A percentile compares a stretch with the other conserved stretches of the same genome.
Conservation (phyloP, 345 rosid species). For the Gossypium turneri region DNA sequence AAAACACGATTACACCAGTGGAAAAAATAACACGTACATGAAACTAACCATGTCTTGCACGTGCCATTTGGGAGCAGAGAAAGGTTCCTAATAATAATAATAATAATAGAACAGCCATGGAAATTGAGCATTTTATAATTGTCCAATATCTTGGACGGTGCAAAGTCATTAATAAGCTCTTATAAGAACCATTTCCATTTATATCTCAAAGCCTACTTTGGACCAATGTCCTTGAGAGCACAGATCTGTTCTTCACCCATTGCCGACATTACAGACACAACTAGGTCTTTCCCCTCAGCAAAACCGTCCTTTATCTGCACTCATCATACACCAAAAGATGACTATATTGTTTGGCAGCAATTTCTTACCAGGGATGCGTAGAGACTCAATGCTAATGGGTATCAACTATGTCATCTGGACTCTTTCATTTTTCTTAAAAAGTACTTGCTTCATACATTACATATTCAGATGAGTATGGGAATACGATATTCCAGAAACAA, state of each 20-base stretch:
- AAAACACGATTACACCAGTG: background rate
- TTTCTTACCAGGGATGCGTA: background rate
- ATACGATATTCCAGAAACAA: background rate
- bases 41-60: background rate
- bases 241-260: conserved; percentile 58
- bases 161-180: conserved; percentile 6
- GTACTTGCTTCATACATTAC: background rate
- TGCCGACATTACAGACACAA: conserved; percentile 45
- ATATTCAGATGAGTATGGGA: background rate
- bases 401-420: background rate
- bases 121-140: background rate
- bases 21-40: background rate
- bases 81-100: background rate
- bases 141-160: background rate
- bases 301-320: conserved; percentile 43
- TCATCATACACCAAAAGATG: background rate
- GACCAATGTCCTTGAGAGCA: conserved; percentile 50
- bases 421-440: background rate
- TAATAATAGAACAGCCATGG: background rate
- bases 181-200: background rate
- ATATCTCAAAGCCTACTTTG: conserved; percentile 21
- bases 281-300: conserved; percentile 47
- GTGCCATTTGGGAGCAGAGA: background rate
- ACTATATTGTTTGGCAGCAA: background rate
- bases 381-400: background rate